Conservation (phyloP, 257 asterid species). For the Primulina tabacum region DNA sequence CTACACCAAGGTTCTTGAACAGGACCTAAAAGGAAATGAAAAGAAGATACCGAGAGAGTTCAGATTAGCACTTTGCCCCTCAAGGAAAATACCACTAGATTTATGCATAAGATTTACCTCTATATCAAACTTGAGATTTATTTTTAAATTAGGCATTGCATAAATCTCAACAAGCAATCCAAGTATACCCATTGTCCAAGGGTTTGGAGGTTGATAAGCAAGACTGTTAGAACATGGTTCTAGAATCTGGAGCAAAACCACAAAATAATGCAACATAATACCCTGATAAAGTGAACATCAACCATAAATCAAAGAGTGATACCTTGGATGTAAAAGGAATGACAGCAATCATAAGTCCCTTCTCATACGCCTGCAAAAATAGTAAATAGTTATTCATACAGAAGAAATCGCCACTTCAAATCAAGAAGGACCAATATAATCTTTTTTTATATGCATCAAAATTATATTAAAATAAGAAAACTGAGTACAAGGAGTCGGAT, state of each 20-base stretch:
- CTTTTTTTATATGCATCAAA: no score
- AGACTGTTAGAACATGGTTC: conserved; percentile 91
- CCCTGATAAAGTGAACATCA: conserved; percentile 9
- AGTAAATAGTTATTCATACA: conserved; percentile 4
- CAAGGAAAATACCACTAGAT: conserved; percentile 1
- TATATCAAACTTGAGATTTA: conserved; percentile 96
- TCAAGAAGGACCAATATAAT: neutral
- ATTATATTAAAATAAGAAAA: no score
- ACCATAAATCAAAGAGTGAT: conserved; percentile 24
- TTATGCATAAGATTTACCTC: conserved; percentile 53
- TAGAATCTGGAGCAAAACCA: conserved; percentile 52
- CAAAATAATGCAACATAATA: conserved; percentile 7
- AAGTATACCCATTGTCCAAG: conserved; percentile 99
- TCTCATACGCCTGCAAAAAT: conserved; percentile 77
- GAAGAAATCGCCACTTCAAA: conserved; percentile 15
- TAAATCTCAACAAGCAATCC: conserved; percentile 90
- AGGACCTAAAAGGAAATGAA: conserved; percentile 60
- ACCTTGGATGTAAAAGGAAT: conserved; percentile 99
- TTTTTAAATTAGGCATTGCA: conserved; percentile 92
- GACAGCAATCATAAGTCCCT: conserved; percentile 96
- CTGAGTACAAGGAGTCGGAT: no score
- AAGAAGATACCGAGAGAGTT: conserved; percentile 13
- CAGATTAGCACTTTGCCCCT: neutral
- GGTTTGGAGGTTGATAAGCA: conserved; percentile 97
- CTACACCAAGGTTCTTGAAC: conserved; percentile 86